A percentile compares a stretch with the other conserved stretches of the same genome.
Evolutionary conservation across 2,329 filamentous ascomycete species (phyloP).

Genomic region (Ophiocordyceps robertsii): DNA sequence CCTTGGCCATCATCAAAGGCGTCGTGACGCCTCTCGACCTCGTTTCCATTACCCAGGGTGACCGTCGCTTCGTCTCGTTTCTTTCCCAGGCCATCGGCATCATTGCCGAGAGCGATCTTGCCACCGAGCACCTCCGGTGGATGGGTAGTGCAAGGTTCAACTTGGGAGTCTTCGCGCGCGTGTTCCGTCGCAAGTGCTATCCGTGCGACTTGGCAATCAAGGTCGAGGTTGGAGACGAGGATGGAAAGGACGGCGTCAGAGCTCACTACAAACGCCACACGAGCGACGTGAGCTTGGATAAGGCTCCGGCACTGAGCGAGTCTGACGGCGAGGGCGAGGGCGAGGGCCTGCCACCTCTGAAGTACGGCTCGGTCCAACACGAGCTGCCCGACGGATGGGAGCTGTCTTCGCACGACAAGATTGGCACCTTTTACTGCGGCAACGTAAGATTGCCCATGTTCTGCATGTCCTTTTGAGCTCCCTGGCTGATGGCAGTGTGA

Average conservation of each 20-base stretch:
- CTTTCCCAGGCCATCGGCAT: slow-evolving; percentile 83
- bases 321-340: slow-evolving; percentile 8
- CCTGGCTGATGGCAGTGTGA: slow-evolving; percentile 3
- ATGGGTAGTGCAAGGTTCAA: slow-evolving; percentile 82
- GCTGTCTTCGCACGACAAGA: slow-evolving; percentile 55
- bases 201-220: slow-evolving; percentile 83
- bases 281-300: slow-evolving; percentile 15
- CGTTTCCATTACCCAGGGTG: slow-evolving; percentile 74
- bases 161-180: slow-evolving; percentile 64
- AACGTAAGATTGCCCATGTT: slow-evolving; percentile 43
- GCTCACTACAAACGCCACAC: slow-evolving; percentile 51
- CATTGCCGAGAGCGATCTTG: slow-evolving; percentile 79
- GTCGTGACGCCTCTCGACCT: slow-evolving; percentile 74
- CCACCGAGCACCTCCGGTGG: slow-evolving; percentile 84
- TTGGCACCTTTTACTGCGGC: slow-evolving; percentile 88
- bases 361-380: slow-evolving; percentile 70
- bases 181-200: slow-evolving; percentile 66
- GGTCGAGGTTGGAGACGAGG: slow-evolving; percentile 48
- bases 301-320: slow-evolving; percentile 2
- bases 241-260: slow-evolving; percentile 60
- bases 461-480: not conserved
- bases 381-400: slow-evolving; percentile 68
- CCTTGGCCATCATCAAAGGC: slow-evolving; percentile 77
- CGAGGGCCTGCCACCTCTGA: slow-evolving; percentile 53
- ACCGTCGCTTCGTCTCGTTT: slow-evolving; percentile 66